Conservation (phyloP, 805 yeast species). For the Metschnikowia orientalis region DNA sequence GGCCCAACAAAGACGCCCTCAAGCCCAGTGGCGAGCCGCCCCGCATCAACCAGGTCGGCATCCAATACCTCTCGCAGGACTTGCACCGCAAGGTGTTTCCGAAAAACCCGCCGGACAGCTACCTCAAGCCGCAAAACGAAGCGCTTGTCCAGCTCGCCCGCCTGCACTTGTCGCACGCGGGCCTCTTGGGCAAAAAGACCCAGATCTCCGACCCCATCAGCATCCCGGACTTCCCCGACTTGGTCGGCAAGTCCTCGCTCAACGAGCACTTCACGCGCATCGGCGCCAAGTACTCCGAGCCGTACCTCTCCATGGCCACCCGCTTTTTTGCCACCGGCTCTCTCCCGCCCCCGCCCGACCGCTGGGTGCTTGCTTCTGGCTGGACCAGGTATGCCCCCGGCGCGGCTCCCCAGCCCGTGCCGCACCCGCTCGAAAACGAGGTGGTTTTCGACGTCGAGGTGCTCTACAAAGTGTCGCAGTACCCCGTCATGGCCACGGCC, state of each 20-base stretch:
- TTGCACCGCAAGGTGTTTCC: slow-evolving; percentile 65
- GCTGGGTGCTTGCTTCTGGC: slow-evolving; percentile 64
- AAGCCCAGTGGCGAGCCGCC: slow-evolving; percentile 38
- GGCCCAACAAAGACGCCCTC: background rate
- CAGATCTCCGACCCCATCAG: slow-evolving; percentile 54
- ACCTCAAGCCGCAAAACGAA: slow-evolving; percentile 29
- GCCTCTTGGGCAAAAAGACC: slow-evolving; percentile 73
- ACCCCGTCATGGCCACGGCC: slow-evolving; percentile 79
- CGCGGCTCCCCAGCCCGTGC: slow-evolving; percentile 51
- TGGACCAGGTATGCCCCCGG: slow-evolving; percentile 74
- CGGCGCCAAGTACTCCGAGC: slow-evolving; percentile 56
- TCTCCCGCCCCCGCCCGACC: slow-evolving; percentile 42
- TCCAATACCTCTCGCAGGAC: slow-evolving; percentile 63
- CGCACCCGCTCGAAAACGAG: slow-evolving; percentile 64
- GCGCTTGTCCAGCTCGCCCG: slow-evolving; percentile 47
- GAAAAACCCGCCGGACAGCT: slow-evolving; percentile 21
- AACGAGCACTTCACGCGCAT: slow-evolving; percentile 82
- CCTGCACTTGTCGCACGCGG: slow-evolving; percentile 54
- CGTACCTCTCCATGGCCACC: slow-evolving; percentile 52
- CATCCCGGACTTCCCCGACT: slow-evolving; percentile 55
- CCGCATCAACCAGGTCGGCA: slow-evolving; percentile 71
- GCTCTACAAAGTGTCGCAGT: slow-evolving; percentile 66
- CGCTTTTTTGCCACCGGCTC: slow-evolving; percentile 32
- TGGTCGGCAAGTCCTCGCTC: slow-evolving; percentile 63
- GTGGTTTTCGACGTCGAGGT: slow-evolving; percentile 90